Base-by-base conservation (phyloP, 495 filamentous ascomycete species). In the Podospora conica region DNA sequence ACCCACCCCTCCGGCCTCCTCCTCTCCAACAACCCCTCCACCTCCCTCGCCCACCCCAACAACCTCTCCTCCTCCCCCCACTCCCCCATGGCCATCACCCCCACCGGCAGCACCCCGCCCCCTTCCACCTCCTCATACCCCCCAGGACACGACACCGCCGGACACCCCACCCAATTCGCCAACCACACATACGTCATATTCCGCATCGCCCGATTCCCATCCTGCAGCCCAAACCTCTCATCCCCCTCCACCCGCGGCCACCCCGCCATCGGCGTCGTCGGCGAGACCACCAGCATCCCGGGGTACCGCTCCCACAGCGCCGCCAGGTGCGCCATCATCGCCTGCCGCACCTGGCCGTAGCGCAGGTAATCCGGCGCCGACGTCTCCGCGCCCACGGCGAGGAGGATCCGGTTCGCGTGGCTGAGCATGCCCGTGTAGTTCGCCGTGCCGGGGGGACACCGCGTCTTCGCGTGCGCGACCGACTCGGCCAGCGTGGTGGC, bases 161-260 rank as follows among this genome's bases (percentile, higher is more conserved):
- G 94, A 67, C 87, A 89, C 0, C 94, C 94, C 1, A 78, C 84
- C 66, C 90, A 88, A 71, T 98, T 98, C 8, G 94, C 91, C 56
- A 94, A 74, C 86, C 90, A 97, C 28, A 88, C 89, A 77, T 92
- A 98, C 77, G 88, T 87, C 92, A 97, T 97, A 72, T 85, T 93
- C 24, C 87, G 79, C 5, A 96, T 78, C 12, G 85, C 87, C 66
- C 73, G 78, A 71, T 92, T 91, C 1, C 84, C 89, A 75, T 98
- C 89, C 18, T 82, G 87, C 61, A 92, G 78, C 1, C 94, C 94
- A 54, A 86, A 83, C 31, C 77, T 75, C 24, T 91, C 76, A 40
- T 84, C 83, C 8, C 69, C 76, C 3, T 70, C 70, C 0, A 81
- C 69, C 1, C 84, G 81, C 68, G 82, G 82, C 87, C 90, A 96